Base-by-base conservation (phyloP, 129 eudicot species). In the Lactuca sativa region DNA sequence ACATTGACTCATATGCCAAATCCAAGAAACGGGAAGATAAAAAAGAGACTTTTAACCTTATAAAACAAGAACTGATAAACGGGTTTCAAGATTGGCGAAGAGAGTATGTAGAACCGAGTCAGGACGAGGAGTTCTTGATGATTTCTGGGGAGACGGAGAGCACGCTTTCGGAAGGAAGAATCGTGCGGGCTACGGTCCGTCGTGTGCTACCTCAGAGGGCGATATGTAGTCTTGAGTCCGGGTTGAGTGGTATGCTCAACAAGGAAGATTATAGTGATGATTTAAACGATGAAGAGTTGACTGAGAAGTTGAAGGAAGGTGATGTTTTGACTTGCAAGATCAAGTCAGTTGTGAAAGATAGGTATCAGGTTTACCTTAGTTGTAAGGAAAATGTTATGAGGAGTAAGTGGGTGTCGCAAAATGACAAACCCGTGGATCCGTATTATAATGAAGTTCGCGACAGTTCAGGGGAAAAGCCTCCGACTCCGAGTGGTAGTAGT, bases 101-200 rank as follows among this genome's bases (percentile, higher is more conserved):
- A 67, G 83, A 77, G 64, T 92, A 75, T 52, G 89, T 75, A 51
- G 97, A 92, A 56, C 96, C 95, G 15, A 84, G 70, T 62, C 96
- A 84, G 66, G 97, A 92, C 54, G 97, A 92, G 56, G 96, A 88
- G 62, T 92, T 92, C 51, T 81, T 67, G 62, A 82, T 92, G 97
- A 86, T 92, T 32, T 86, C 97, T 62, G 97, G 97, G 31, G 96
- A 88, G 79, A 84, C 82, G 1, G 97, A 86, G 62, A 90, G 74
- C 34, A 74, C 86, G 2, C 76, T 92, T 33, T 80, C 83, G 14
- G 97, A 92, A 81, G 96, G 97, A 75, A 83, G 89, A 75, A 81
- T 77, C 58, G 96, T 88, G 72, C 89, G 84, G 75, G 97, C 79
- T 49, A 88, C 96, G 6, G 78, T 92, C 54, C 97, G 97, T 13